Evolutionary conservation across 2,329 filamentous ascomycete species (phyloP).

Genomic region (Epichloe bromicola): DNA sequence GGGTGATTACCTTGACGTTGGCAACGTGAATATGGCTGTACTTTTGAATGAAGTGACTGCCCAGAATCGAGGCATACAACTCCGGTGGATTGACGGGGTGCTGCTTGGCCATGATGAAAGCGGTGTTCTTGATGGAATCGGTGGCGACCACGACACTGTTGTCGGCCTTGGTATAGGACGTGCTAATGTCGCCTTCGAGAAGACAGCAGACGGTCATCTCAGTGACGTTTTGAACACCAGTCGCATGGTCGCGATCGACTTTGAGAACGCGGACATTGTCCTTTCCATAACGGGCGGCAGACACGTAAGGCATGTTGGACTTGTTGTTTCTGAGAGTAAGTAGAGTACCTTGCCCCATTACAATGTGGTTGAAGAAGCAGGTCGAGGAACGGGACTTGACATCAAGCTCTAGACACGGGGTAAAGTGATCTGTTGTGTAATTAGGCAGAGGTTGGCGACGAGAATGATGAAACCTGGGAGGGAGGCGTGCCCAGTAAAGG

Average conservation of each 20-base stretch:
- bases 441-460: too few species aligned
- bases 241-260: slow-evolving; percentile 66
- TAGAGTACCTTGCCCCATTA: neutral
- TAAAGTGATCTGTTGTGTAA: too few species aligned
- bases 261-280: slow-evolving; percentile 99
- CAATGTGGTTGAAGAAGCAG: neutral
- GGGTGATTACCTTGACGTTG: slow-evolving; percentile 68
- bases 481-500: too few species aligned
- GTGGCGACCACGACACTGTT: slow-evolving; percentile 94
- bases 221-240: slow-evolving; percentile 70
- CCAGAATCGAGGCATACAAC: slow-evolving; percentile 75
- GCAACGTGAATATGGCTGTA: slow-evolving; percentile 82
- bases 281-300: slow-evolving; percentile 71
- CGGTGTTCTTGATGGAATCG: slow-evolving; percentile 96
- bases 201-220: slow-evolving; percentile 94
- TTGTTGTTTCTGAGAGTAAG: slow-evolving; percentile 2
- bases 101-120: slow-evolving; percentile 90
- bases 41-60: slow-evolving; percentile 74
- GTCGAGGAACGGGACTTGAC: too few species aligned
- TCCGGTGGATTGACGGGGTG: slow-evolving; percentile 86
- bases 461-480: too few species aligned
- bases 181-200: slow-evolving; percentile 84
- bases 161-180: slow-evolving; percentile 81
- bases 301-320: slow-evolving; percentile 38
- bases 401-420: too few species aligned